Base-by-base conservation (phyloP, 2,329 filamentous ascomycete species). In the Aspergillus felis region DNA sequence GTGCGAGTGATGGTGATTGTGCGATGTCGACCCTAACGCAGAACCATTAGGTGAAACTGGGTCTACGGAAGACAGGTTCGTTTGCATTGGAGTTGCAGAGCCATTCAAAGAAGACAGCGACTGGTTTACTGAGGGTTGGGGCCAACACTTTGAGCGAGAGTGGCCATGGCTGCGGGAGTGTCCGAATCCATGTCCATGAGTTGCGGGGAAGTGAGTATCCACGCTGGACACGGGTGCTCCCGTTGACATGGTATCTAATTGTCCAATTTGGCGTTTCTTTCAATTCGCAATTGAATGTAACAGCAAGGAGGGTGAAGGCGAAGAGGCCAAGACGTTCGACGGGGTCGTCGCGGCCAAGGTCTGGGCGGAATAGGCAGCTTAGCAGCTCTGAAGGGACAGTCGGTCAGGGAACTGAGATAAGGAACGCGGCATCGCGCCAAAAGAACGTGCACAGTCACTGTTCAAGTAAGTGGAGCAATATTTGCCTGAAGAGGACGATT, bases 1-100 rank as follows among this genome's bases (percentile, higher is more conserved):
- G 17, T 76, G 73, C 46, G 75, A 74, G 56, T 72, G 74, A 57
- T 76, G 74, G 44, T 69, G 66, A 29, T 67, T 63, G 24, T 64
- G 64, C 28, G 62, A 63, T 47, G 66, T 61, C 35, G 65, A 54
- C 51, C 62, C 58, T 38, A 65, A 66, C 42, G 62, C 60, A 62
- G 68, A 69, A 57, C 58, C 64, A 57, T 69, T 73, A 25, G 62
- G 42, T 51, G 63, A 57, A 38, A 46, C 56, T 12, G 61, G 25
- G 29, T 60, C 63, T 48, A 35, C 64, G 27, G 58, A 55, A 32
- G 61, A 47, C 14, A 63, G 63, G 20, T 57, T 54, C 35, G 57
- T 50, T 52, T 62, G 64, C 48, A 66, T 59, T 57, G 64, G 53
- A 46, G 57, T 53, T 22, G 63, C 53, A 29, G 61, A 41, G 32